phyloP scores from a whole-genome alignment of 169 alveolate species.

The Eimeria nieschulzi region DNA sequence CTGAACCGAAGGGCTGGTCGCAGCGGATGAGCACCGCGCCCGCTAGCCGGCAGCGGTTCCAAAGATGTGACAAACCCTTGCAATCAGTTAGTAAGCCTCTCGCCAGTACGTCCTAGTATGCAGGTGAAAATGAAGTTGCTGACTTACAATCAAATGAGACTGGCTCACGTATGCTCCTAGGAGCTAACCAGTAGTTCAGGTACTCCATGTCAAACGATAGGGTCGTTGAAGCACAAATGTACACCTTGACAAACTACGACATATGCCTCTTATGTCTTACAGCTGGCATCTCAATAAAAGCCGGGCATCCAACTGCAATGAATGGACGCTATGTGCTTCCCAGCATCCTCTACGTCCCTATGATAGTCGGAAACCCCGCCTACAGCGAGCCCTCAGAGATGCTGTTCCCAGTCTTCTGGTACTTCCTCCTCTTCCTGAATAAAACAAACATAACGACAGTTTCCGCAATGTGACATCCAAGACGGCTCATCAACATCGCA shows the following conservation, averaged over 20 bases:
- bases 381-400: slow-evolving; percentile 23
- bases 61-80: neutral
- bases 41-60: too few species aligned
- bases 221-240: neutral
- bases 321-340: neutral
- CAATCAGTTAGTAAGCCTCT: neutral
- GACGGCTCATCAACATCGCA: neutral
- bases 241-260: slow-evolving; percentile 35
- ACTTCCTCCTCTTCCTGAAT: slow-evolving; percentile 62
- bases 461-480: neutral
- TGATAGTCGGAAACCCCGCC: neutral
- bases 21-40: too few species aligned
- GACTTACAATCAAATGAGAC: neutral
- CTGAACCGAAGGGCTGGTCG: too few species aligned
- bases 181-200: slow-evolving; percentile 42
- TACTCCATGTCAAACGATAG: slow-evolving; percentile 1
- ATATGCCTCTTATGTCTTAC: neutral
- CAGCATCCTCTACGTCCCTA: neutral
- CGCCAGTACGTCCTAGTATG: neutral
- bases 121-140: neutral
- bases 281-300: neutral
- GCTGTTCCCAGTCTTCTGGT: slow-evolving; percentile 74
- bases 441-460: neutral
- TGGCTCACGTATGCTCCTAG: slow-evolving; percentile 15
- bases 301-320: neutral